Base-by-base conservation (phyloP, 75 land plant genomes). In the Larix kaempferi region DNA sequence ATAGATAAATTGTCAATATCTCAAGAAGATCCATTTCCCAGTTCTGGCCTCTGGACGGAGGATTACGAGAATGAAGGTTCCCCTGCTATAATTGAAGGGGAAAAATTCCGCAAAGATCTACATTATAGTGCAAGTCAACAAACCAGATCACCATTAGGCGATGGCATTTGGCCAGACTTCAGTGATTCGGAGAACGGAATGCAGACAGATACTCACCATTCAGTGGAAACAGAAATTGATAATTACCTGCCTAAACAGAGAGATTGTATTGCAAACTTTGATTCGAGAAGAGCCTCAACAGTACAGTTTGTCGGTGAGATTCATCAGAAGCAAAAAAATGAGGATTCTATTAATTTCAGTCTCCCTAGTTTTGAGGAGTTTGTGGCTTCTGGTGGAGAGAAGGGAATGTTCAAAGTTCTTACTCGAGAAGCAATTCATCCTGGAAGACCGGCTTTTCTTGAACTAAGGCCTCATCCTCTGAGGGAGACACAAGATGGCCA, bases 391-490 rank as follows among this genome's bases (percentile, higher is more conserved):
- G 92, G 91, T 54, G 91, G 89, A 11, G 90, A 86, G 15, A 71
- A 57, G n/a, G 89, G 87, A n/a, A 79, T 91, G 11, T 93, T 88
- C 56, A 81, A 76, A 49, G 76, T 80, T 27, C 92, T 92, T 23
- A 19, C 39, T 10, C 85, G 92, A 14, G 91, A 81, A 13, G 73
- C 88, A 12, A 82, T 88, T 11, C 84, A 84, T 57, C 82, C 88
- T 5, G 82, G 73, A 23, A 77, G 89, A 56, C 98, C 96, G 15
- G 89, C 87, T 19, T 26, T 90, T 39, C 75, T 95, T 67, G 92
- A 93, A 77, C 79, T 95, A 56, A 81, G 98, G 54, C 98, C 96
- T 39, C 91, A 83, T 35, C 98, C 98, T 15, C 49, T 89, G 69
- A 81, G 89, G 27, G 92, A 88, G 65, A 85, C 85, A 7, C 90